phyloP scores from a whole-genome alignment of 768 basidiomycete species.

The Erythrobasidium yunnanense region DNA sequence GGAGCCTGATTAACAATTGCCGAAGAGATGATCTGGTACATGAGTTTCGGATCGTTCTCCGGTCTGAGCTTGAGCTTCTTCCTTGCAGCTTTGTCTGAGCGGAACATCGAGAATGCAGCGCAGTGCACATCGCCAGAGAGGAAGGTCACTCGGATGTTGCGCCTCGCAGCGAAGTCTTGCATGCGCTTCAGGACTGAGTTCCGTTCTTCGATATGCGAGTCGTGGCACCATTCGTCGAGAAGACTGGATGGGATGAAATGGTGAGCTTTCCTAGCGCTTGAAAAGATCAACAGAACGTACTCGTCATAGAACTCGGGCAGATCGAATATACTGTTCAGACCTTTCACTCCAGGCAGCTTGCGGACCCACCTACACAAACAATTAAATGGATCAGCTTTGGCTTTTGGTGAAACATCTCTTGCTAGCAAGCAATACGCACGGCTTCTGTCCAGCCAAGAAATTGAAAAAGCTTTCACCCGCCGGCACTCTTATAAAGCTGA shows the following conservation, averaged over 20 bases:
- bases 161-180: slow-evolving; percentile 21
- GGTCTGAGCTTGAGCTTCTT: background rate
- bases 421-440: background rate
- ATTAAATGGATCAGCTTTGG: too few species aligned
- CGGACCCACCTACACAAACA: slow-evolving; percentile 18
- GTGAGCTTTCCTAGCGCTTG: background rate
- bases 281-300: background rate
- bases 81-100: slow-evolving; percentile 15
- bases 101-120: slow-evolving; percentile 21
- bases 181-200: slow-evolving; percentile 4
- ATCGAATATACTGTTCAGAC: slow-evolving; percentile 28
- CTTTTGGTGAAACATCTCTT: too few species aligned
- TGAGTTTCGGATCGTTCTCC: slow-evolving; percentile 26
- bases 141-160: slow-evolving; percentile 20
- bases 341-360: slow-evolving; percentile 25
- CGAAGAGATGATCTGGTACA: slow-evolving; percentile 26
- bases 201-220: slow-evolving; percentile 26
- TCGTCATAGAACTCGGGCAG: slow-evolving; percentile 30
- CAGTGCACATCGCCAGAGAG: slow-evolving; percentile 28
- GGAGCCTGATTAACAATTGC: slow-evolving; percentile 30
- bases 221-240: slow-evolving; percentile 24
- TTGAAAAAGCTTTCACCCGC: slow-evolving; percentile 26
- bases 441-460: background rate
- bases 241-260: background rate
- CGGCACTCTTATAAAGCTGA: slow-evolving; percentile 30